These are phyloP conservation scores for Apiospora phragmitis DNA, from an alignment of 2,329 filamentous ascomycete genomes.

Conservation along the genomic window DNA sequence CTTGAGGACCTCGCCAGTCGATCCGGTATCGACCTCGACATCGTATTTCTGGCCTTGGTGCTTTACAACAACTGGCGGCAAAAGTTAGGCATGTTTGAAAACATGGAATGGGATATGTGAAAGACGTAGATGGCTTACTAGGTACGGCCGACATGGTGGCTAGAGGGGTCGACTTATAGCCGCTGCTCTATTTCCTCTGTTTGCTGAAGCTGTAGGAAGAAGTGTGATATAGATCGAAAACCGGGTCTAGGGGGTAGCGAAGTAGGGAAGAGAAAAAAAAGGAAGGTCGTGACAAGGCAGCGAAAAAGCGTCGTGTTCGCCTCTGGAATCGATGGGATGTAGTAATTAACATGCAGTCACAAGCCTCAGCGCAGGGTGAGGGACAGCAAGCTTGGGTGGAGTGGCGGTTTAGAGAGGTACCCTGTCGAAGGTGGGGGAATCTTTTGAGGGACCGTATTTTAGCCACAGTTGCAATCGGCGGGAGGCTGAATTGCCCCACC, in stretches of 20 bases:
- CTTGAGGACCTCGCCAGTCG: slow-evolving; percentile 91
- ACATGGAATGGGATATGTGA: background rate
- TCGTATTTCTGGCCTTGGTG: slow-evolving; percentile 95
- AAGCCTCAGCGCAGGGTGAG: background rate
- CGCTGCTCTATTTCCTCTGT: background rate
- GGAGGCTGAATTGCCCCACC: background rate
- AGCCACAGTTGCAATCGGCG: background rate
- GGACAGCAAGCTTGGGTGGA: slow-evolving; percentile 3
- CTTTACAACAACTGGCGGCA: slow-evolving; percentile 76
- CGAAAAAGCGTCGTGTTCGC: slow-evolving; percentile 8
- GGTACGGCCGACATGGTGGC: slow-evolving; percentile 30
- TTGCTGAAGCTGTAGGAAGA: background rate
- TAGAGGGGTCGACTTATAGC: slow-evolving; percentile 3
- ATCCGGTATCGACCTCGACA: slow-evolving; percentile 82
- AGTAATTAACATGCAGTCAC: background rate
- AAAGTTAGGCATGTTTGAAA: slow-evolving; percentile 22
- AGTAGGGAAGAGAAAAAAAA: background rate
- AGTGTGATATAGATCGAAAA: background rate
- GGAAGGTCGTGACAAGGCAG: background rate
- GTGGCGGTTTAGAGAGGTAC: slow-evolving; percentile 3
- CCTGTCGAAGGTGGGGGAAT: slow-evolving; percentile 7
- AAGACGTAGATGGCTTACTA: slow-evolving; percentile 20
- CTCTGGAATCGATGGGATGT: background rate
- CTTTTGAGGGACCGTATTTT: background rate
- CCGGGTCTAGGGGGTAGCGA: background rate